Base-by-base conservation (phyloP, 352 stramenopile genomes). In the Pythium aquatile region DNA sequence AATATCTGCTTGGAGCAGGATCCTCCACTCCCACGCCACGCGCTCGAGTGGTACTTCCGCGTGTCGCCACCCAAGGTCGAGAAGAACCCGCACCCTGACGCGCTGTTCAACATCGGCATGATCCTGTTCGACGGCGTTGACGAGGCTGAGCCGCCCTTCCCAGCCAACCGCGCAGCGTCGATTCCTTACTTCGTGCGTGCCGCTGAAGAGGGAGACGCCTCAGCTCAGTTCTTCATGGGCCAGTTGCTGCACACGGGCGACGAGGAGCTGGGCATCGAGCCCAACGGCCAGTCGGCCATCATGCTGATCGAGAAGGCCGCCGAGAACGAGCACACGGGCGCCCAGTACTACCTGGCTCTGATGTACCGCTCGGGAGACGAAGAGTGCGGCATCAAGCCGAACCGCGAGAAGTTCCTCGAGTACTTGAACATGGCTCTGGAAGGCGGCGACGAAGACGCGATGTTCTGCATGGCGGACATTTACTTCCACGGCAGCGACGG, bases 141-240 rank as follows among this genome's bases (percentile, higher is more conserved):
- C n/a, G 73, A 90, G 62, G 78, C 83, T 0, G 75, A 91, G 42
- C 87, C 84, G 11, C 80, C 85, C 7, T 84, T 93, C 47, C 56
- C 64, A 17, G 70, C 71, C 5, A 86, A 91, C 65, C 84, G 82
- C 33, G 62, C 57, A 24, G 80, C 78, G 0, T 78, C 85, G 35
- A 87, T 96, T 47, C 70, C 73, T 52, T 96, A 90, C 75, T 92
- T 96, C 58, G 81, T 86, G 42, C 77, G 75, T 11, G 88, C 88
- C 9, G 85, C 87, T 5, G 85, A 96, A 58, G 69, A 79, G 37
- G 88, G 86, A 8, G 87, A 96, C 59, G 58, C 77, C 2, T 88
- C 86, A 29, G 88, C 88, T 11, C 87, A 94, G 66, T 93, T 91
- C 63, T 94, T 94, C 65, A 90, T 96, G 79, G 87, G 88, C 49